phyloP scores from a whole-genome alignment of 345 rosid genomes.

The Corchorus olitorius region DNA sequence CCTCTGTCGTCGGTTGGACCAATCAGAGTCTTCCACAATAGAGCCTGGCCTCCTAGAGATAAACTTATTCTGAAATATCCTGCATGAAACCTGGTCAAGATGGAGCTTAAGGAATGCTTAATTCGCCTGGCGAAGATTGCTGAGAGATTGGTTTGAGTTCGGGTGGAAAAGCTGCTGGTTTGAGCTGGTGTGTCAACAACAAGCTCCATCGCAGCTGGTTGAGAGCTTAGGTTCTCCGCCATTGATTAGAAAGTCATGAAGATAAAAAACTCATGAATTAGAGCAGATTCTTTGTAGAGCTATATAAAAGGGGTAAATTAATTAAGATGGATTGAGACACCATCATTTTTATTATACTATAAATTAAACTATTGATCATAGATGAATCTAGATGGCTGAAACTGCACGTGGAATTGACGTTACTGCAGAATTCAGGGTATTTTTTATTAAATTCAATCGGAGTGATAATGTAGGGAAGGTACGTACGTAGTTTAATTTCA shows the following conservation, averaged over 20 bases:
- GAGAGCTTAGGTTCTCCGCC: neutral
- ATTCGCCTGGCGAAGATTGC: neutral
- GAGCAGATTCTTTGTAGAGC: neutral
- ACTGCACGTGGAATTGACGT: neutral
- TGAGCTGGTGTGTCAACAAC: constrained; percentile 11
- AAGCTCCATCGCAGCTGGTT: constrained; percentile 1
- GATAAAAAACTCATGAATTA: neutral
- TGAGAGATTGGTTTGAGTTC: neutral
- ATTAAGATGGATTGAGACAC: neutral
- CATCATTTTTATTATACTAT: too few species aligned
- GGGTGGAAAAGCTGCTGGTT: neutral
- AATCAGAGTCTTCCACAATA: constrained; percentile 39
- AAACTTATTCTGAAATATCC: constrained; percentile 51
- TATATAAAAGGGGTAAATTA: neutral
- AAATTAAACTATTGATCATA: neutral
- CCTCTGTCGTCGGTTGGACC: constrained; percentile 17
- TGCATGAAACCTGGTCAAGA: constrained; percentile 42
- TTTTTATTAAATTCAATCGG: neutral
- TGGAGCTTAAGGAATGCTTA: constrained; percentile 21
- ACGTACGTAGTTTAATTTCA: neutral
- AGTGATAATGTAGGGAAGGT: neutral
- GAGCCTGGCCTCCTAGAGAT: constrained; percentile 43
- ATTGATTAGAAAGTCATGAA: constrained; percentile 6
- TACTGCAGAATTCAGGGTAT: neutral
- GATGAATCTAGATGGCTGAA: neutral